A percentile compares a stretch with the other conserved stretches of the same genome.
Conservation (phyloP, 2,329 filamentous ascomycete genomes). For the Incumbomyces lentus region DNA sequence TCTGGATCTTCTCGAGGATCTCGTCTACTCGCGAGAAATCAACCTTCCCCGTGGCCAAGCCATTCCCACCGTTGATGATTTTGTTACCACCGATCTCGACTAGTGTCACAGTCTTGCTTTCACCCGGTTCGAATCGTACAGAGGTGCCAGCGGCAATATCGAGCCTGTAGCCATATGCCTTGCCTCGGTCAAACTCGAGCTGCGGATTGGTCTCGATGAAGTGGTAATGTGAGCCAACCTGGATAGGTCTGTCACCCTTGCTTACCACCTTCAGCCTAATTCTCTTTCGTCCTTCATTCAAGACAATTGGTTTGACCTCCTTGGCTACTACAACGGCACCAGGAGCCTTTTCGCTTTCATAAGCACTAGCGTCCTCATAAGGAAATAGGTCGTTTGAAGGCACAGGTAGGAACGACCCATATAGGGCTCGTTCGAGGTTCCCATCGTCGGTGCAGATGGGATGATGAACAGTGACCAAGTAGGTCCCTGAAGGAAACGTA, state of each 20-base stretch:
- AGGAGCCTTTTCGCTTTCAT: constrained; percentile 58
- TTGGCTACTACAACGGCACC: constrained; percentile 69
- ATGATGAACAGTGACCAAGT: constrained; percentile 87
- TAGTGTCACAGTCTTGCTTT: constrained; percentile 77
- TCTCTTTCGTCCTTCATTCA: constrained; percentile 66
- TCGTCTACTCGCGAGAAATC: constrained; percentile 53
- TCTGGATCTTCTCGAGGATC: constrained; percentile 57
- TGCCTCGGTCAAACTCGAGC: constrained; percentile 74
- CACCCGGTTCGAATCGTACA: constrained; percentile 86
- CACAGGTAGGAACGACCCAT: constrained; percentile 80
- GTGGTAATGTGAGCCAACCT: constrained; percentile 91
- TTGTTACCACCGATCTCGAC: constrained; percentile 78
- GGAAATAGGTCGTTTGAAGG: constrained; percentile 61
- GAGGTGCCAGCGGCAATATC: constrained; percentile 89
- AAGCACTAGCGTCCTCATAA: constrained; percentile 52
- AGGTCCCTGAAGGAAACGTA: constrained; percentile 82
- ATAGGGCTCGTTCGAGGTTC: constrained; percentile 74
- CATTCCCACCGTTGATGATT: constrained; percentile 76
- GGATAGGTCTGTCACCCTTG: constrained; percentile 78
- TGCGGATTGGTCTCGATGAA: constrained; percentile 91
- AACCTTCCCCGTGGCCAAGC: constrained; percentile 61
- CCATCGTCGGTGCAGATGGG: constrained; percentile 80
- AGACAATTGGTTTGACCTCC: constrained; percentile 46
- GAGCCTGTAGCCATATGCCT: constrained; percentile 73
- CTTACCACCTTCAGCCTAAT: constrained; percentile 69